Evolutionary conservation across 805 yeast species (phyloP).

Genomic region (Wickerhamiella australiensis): DNA sequence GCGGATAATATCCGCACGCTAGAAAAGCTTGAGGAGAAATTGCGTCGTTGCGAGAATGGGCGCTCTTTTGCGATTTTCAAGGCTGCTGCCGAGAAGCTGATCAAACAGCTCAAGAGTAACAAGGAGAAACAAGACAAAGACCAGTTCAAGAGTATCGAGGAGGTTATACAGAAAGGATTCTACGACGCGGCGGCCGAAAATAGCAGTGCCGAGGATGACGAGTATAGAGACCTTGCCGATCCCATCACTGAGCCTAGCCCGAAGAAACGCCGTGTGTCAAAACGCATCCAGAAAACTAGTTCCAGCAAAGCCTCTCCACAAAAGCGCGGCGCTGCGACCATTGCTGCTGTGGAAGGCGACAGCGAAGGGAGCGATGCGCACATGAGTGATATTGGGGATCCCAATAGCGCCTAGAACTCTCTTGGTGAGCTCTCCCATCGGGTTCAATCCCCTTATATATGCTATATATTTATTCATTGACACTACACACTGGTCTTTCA

Average conservation of each 20-base stretch:
- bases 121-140: not conserved
- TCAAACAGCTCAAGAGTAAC: not conserved
- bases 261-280: not conserved
- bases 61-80: not conserved
- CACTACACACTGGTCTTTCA: too few species aligned
- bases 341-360: not conserved
- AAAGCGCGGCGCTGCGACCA: not conserved
- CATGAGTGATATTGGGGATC: not conserved
- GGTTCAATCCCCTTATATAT: too few species aligned
- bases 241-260: not conserved
- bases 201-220: not conserved
- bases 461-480: too few species aligned
- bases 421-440: too few species aligned
- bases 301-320: too few species aligned
- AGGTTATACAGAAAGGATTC: not conserved
- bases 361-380: not conserved
- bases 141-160: not conserved
- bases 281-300: not conserved
- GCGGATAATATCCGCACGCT: not conserved
- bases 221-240: not conserved
- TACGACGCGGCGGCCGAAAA: not conserved
- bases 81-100: not conserved
- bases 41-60: not conserved
- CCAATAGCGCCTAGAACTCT: too few species aligned
- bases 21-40: not conserved